Evolutionary conservation across 352 stramenopile genomes (phyloP).

Genomic region (Globisporangium nunn): DNA sequence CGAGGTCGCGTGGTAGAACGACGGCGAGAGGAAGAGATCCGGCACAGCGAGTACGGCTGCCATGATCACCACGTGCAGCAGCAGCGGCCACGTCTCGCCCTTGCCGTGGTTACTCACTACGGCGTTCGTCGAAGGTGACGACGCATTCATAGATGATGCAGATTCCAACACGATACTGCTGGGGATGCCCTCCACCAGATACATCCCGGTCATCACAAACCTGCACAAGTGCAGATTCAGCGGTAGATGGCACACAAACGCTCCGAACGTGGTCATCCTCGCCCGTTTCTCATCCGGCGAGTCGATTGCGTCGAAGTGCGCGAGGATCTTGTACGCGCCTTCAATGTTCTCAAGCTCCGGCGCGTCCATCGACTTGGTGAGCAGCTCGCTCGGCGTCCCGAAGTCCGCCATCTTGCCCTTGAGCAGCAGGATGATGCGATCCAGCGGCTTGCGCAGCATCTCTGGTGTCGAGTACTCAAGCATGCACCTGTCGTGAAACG

Average conservation of each 20-base stretch:
- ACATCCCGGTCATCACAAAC: slow-evolving; percentile 57
- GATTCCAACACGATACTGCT: slow-evolving; percentile 6
- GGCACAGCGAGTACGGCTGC: slow-evolving; percentile 56
- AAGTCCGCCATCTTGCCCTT: slow-evolving; percentile 70
- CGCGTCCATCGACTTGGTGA: slow-evolving; percentile 59
- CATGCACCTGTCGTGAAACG: slow-evolving; percentile 64
- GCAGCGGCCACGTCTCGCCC: slow-evolving; percentile 26
- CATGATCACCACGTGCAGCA: slow-evolving; percentile 61
- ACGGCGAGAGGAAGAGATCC: slow-evolving; percentile 72
- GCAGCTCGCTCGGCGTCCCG: slow-evolving; percentile 56
- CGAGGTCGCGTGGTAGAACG: slow-evolving; percentile 71
- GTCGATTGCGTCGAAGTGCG: slow-evolving; percentile 63
- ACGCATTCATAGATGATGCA: not conserved
- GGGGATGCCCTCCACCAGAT: slow-evolving; percentile 20
- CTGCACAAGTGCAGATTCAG: slow-evolving; percentile 70
- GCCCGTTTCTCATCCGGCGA: slow-evolving; percentile 40
- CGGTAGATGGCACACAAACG: slow-evolving; percentile 74
- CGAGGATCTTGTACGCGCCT: slow-evolving; percentile 71
- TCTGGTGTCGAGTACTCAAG: slow-evolving; percentile 75
- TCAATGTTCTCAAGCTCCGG: slow-evolving; percentile 64
- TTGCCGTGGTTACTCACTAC: too few relatives aligned
- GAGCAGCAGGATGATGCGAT: slow-evolving; percentile 72
- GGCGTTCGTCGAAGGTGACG: too few relatives aligned
- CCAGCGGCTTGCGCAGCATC: slow-evolving; percentile 74
- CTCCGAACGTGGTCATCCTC: slow-evolving; percentile 66